phyloP scores from a whole-genome alignment of 768 basidiomycete genomes.

The Mycena crocata region DNA sequence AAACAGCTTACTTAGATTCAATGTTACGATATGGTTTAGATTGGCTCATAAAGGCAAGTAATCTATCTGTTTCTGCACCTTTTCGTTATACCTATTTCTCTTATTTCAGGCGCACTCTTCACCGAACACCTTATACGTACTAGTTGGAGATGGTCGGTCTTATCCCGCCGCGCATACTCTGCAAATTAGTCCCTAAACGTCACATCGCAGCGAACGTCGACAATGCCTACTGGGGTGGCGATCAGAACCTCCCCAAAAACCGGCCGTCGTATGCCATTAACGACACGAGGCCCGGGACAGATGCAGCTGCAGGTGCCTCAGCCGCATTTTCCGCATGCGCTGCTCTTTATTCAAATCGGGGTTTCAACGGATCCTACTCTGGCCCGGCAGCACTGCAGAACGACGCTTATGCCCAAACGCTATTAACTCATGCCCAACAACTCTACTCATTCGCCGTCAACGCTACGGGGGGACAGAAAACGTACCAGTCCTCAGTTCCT shows the following conservation, averaged over 20 bases:
- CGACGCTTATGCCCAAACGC: slow-evolving; percentile 73
- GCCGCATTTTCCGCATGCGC: slow-evolving; percentile 92
- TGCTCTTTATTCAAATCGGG: slow-evolving; percentile 75
- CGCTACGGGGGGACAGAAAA: slow-evolving; percentile 66
- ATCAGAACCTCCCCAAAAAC: slow-evolving; percentile 77
- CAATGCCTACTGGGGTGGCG: slow-evolving; percentile 91
- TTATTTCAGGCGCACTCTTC: slow-evolving; percentile 80
- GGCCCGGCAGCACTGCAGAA: slow-evolving; percentile 78
- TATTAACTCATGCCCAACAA: slow-evolving; percentile 79
- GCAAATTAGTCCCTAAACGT: background rate
- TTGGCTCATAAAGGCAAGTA: slow-evolving; percentile 87
- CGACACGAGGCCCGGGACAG: slow-evolving; percentile 85
- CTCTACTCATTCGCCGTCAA: slow-evolving; percentile 84
- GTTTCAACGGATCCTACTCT: slow-evolving; percentile 65
- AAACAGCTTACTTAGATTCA: slow-evolving; percentile 91
- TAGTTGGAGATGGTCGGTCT: slow-evolving; percentile 72
- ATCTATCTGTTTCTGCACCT: background rate
- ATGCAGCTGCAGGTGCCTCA: slow-evolving; percentile 85
- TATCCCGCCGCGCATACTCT: background rate
- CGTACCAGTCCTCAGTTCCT: slow-evolving; percentile 80
- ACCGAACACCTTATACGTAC: slow-evolving; percentile 78
- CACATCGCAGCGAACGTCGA: slow-evolving; percentile 64
- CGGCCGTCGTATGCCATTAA: slow-evolving; percentile 87
- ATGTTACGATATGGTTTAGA: slow-evolving; percentile 93
- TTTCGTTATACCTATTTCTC: slow-evolving; percentile 9